Conservation (phyloP, 495 filamentous ascomycete species). For the Annulohypoxylon stygium region DNA sequence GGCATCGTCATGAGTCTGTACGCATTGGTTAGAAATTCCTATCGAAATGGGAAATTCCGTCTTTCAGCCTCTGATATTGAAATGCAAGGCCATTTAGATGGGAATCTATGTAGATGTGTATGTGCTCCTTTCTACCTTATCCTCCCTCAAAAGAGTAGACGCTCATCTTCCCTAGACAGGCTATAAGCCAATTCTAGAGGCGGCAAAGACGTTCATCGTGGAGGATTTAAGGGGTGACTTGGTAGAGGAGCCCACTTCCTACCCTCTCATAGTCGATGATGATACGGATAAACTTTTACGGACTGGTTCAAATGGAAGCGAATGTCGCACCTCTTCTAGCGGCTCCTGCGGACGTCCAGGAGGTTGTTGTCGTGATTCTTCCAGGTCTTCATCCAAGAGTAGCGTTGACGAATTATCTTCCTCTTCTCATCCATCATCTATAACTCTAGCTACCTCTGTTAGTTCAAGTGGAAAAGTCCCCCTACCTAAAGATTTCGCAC, state of each 20-base stretch:
- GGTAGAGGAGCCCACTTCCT: conserved; percentile 55
- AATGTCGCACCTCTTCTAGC: conserved; percentile 57
- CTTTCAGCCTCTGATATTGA: conserved; percentile 64
- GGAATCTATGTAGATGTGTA: conserved; percentile 83
- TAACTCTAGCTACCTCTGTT: conserved; percentile 31
- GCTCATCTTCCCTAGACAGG: conserved; percentile 65
- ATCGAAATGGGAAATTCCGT: conserved; percentile 57
- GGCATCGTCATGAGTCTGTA: conserved; percentile 93
- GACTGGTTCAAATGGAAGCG: conserved; percentile 65
- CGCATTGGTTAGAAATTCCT: conserved; percentile 76
- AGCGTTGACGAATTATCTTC: conserved; percentile 30
- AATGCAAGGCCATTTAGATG: conserved; percentile 82
- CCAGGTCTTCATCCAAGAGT: conserved; percentile 34
- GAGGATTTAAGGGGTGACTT: conserved; percentile 57
- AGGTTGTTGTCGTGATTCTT: conserved; percentile 56
- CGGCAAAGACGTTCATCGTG: conserved; percentile 73
- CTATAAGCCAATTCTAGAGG: conserved; percentile 87
- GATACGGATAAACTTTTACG: conserved; percentile 55
- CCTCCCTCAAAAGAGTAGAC: neutral
- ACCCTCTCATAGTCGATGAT: conserved; percentile 65
- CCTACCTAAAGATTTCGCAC: conserved; percentile 76
- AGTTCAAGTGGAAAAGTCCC: conserved; percentile 62
- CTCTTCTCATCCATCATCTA: conserved; percentile 29
- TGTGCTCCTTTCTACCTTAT: neutral
- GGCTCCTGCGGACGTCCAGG: conserved; percentile 63